Evolutionary conservation across 495 filamentous ascomycete species (phyloP).

Genomic region (Trichoderma parareesei): DNA sequence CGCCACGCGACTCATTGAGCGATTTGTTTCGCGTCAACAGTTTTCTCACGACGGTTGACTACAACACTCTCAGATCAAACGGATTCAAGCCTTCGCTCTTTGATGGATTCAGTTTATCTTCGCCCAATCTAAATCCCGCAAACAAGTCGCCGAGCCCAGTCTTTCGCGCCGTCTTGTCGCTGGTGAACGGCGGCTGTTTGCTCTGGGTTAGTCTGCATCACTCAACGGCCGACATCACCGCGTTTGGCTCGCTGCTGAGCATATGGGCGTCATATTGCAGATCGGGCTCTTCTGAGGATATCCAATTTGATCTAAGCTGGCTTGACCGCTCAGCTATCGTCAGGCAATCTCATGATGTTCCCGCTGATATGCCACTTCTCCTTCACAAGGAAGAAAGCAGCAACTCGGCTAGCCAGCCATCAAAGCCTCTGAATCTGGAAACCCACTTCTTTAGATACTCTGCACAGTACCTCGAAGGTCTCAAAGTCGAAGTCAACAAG

Average conservation of each 20-base stretch:
- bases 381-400: background rate
- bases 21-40: constrained; percentile 18
- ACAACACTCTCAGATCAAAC: constrained; percentile 16
- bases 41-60: constrained; percentile 17
- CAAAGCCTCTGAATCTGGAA: background rate
- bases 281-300: constrained; percentile 11
- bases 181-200: constrained; percentile 19
- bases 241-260: constrained; percentile 20
- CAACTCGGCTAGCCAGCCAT: background rate
- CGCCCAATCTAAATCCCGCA: constrained; percentile 17
- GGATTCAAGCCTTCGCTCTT: constrained; percentile 21
- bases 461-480: constrained; percentile 12
- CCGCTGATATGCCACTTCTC: background rate
- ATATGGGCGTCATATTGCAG: constrained; percentile 24
- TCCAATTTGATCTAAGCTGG: constrained; percentile 19
- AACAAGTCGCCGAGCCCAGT: constrained; percentile 19
- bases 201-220: constrained; percentile 24
- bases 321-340: constrained; percentile 14
- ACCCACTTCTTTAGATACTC: constrained; percentile 20
- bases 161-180: constrained; percentile 19
- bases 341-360: background rate
- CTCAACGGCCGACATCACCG: constrained; percentile 22
- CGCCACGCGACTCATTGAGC: constrained; percentile 16
- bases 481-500: constrained; percentile 18
- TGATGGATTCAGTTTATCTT: constrained; percentile 14